Evolutionary conservation across 306 rosid species (phyloP).

Genomic region (Quercus rubra): DNA sequence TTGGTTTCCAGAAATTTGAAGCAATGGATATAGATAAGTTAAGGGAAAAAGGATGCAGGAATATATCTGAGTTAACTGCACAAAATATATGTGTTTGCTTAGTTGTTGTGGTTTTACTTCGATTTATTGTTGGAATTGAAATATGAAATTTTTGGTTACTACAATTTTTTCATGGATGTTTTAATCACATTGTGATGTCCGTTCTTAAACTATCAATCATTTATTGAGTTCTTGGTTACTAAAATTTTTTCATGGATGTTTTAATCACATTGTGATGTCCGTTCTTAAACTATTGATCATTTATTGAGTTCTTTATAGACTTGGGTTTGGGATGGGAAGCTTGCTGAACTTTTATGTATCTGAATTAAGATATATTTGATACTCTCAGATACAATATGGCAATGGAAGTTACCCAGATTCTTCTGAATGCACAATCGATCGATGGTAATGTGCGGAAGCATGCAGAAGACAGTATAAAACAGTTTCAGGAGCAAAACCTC

Average conservation of each 20-base stretch:
- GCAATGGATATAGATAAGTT: too few relatives aligned
- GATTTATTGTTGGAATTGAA: background rate
- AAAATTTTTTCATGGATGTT: background rate
- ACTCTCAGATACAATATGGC: conserved; percentile 35
- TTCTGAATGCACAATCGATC: conserved; percentile 81
- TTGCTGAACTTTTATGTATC: background rate
- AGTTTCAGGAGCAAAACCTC: conserved; percentile 93
- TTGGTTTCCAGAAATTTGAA: too few relatives aligned
- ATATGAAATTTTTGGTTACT: background rate
- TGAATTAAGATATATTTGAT: background rate
- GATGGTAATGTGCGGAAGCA: conserved; percentile 73
- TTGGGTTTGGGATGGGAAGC: background rate
- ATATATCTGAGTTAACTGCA: background rate
- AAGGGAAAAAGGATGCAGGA: too few relatives aligned
- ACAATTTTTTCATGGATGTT: background rate
- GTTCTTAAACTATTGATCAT: background rate
- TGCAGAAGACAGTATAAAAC: conserved; percentile 78
- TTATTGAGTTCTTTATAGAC: background rate
- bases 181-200: background rate
- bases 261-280: background rate
- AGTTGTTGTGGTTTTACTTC: background rate
- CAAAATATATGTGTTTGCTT: background rate
- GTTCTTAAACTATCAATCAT: background rate
- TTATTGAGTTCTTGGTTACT: background rate
- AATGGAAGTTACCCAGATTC: conserved; percentile 84